phyloP scores from a whole-genome alignment of 352 stramenopile species.

The Salisapilia sapeloensis region DNA sequence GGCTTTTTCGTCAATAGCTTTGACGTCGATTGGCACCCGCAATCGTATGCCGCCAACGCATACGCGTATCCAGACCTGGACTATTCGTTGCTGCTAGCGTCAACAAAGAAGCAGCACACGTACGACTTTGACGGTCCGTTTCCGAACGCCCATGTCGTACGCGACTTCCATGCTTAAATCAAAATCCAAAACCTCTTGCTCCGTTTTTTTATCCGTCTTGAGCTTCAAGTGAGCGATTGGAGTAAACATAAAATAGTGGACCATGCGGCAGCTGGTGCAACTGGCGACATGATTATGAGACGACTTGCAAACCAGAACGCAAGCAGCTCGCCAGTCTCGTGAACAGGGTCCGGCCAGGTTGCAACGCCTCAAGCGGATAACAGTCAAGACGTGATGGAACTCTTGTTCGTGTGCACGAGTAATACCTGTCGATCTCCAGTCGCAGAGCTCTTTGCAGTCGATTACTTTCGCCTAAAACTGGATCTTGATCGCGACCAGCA shows the following conservation, averaged over 20 bases:
- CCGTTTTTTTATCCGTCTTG: no score
- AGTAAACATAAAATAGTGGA: no score
- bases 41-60: constrained; percentile 49
- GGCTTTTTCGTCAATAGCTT: constrained; percentile 76
- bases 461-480: constrained; percentile 57
- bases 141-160: constrained; percentile 43
- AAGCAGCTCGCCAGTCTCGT: no score
- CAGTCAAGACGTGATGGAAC: constrained; percentile 20
- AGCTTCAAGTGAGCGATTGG: no score
- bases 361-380: no score
- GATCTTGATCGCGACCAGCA: constrained; percentile 51
- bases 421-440: constrained; percentile 73
- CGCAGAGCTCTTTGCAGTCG: constrained; percentile 53
- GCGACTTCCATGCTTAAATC: constrained; percentile 21
- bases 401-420: constrained; percentile 76
- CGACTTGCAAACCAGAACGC: no score
- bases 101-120: constrained; percentile 52
- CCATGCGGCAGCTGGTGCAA: no score
- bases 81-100: constrained; percentile 42
- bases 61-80: constrained; percentile 25
- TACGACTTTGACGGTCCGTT: constrained; percentile 58
- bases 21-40: constrained; percentile 46
- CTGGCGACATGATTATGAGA: no score
- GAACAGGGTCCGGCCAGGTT: no score
- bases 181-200: no score